phyloP scores from a whole-genome alignment of 2,329 filamentous ascomycete genomes.

The Basipetospora chlamydospora region DNA sequence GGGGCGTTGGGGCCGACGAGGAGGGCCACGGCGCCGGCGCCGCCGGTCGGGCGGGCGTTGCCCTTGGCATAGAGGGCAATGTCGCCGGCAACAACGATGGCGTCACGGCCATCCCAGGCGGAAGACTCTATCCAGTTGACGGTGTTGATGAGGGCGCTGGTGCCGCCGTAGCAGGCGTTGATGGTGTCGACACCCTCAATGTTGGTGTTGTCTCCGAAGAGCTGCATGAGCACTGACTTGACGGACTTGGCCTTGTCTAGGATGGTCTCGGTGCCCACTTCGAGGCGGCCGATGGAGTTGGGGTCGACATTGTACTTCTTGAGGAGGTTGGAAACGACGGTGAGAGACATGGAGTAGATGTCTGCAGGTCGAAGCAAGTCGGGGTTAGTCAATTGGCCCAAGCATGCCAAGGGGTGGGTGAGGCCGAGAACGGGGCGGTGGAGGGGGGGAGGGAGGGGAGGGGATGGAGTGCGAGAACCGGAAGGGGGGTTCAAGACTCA shows the following conservation, averaged over 20 bases:
- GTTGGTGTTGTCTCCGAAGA: conserved; percentile 72
- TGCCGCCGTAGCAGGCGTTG: conserved; percentile 58
- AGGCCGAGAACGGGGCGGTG: no score
- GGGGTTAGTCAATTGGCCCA: conserved; percentile 9
- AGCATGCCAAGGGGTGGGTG: conserved; percentile 3
- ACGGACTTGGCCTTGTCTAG: conserved; percentile 79
- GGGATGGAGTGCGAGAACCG: no score
- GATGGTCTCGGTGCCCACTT: conserved; percentile 75
- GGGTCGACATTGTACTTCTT: conserved; percentile 73
- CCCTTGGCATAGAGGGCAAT: conserved; percentile 59
- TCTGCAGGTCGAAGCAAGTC: conserved; percentile 32
- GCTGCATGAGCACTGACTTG: conserved; percentile 52
- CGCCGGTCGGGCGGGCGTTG: conserved; percentile 52
- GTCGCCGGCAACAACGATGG: conserved; percentile 49
- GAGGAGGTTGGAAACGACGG: conserved; percentile 61
- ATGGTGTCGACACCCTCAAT: conserved; percentile 65
- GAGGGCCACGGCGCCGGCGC: conserved; percentile 43
- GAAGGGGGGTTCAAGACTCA: conserved; percentile 34
- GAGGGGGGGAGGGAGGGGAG: conserved; percentile 7
- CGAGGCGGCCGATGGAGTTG: conserved; percentile 63
- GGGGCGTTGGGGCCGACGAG: conserved; percentile 67
- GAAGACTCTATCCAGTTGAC: conserved; percentile 58
- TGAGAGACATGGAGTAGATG: conserved; percentile 77
- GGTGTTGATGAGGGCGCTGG: conserved; percentile 50
- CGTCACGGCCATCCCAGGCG: conserved; percentile 50